Conservation (phyloP, 1,284 basidiomycete species). For the Heterobasidion irregulare region DNA sequence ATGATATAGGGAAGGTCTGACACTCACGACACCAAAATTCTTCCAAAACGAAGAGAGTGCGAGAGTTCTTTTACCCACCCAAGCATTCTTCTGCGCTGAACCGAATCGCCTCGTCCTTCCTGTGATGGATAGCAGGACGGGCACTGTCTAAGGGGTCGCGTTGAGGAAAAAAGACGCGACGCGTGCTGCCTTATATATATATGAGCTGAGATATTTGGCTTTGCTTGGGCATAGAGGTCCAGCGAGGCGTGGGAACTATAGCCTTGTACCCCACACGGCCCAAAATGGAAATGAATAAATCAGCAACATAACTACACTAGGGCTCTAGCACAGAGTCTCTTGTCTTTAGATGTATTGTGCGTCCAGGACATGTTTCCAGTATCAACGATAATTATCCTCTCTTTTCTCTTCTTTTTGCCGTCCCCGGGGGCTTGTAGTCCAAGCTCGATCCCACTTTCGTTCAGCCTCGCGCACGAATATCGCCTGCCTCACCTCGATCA, state of each 20-base stretch:
- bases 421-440: not conserved
- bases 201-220: not conserved
- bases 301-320: too few species aligned
- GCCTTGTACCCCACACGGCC: too few species aligned
- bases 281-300: too few species aligned
- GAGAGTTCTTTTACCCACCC: conserved; percentile 57
- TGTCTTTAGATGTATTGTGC: not conserved
- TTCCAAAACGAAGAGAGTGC: conserved; percentile 24
- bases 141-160: conserved; percentile 76
- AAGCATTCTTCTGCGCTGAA: conserved; percentile 51
- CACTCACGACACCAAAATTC: conserved; percentile 52
- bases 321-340: too few species aligned
- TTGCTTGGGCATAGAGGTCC: not conserved
- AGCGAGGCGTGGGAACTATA: too few species aligned
- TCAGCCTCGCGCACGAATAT: not conserved
- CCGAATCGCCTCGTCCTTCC: conserved; percentile 65
- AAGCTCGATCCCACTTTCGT: not conserved
- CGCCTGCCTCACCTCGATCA: not conserved
- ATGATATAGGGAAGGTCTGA: conserved; percentile 66
- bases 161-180: conserved; percentile 17
- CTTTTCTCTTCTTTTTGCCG: not conserved
- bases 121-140: conserved; percentile 36
- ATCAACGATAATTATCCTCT: not conserved
- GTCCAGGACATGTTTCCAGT: not conserved
- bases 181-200: not conserved